Conservation (phyloP, 768 basidiomycete species). For the Pleurotus platypus region DNA sequence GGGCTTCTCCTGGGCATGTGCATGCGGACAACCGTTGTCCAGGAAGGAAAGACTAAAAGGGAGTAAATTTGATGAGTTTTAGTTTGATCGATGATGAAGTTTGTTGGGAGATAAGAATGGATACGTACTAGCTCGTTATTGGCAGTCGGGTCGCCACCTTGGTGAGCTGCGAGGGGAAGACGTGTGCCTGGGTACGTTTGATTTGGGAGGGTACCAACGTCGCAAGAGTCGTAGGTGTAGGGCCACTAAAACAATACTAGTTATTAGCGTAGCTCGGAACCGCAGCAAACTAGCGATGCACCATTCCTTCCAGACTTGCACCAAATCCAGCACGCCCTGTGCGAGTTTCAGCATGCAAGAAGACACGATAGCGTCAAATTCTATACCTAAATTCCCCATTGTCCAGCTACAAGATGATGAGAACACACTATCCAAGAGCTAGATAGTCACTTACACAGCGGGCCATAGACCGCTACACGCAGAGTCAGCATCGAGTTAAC, state of each 20-base stretch:
- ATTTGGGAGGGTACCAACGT: conserved; percentile 75
- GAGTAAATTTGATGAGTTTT: background rate
- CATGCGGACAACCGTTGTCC: conserved; percentile 48
- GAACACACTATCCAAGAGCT: background rate
- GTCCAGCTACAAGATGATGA: conserved; percentile 29
- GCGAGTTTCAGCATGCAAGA: conserved; percentile 31
- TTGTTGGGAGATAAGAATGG: no score
- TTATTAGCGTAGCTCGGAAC: no score
- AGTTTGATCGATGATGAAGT: background rate
- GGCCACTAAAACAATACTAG: conserved; percentile 44
- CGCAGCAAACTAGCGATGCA: conserved; percentile 22
- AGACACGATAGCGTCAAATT: conserved; percentile 24
- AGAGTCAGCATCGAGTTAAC: background rate
- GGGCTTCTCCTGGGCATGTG: conserved; percentile 40
- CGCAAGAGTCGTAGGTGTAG: conserved; percentile 69
- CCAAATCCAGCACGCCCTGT: conserved; percentile 67
- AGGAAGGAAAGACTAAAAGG: conserved; percentile 57
- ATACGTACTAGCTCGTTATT: conserved; percentile 31
- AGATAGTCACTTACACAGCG: conserved; percentile 23
- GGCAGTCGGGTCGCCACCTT: conserved; percentile 35
- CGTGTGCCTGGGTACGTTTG: conserved; percentile 60
- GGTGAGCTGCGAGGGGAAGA: conserved; percentile 42
- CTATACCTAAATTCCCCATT: conserved; percentile 46
- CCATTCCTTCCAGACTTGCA: conserved; percentile 60
- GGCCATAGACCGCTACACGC: conserved; percentile 32